Conservation (phyloP, 2,329 filamentous ascomycete genomes). For the Talaromyces sp. region DNA sequence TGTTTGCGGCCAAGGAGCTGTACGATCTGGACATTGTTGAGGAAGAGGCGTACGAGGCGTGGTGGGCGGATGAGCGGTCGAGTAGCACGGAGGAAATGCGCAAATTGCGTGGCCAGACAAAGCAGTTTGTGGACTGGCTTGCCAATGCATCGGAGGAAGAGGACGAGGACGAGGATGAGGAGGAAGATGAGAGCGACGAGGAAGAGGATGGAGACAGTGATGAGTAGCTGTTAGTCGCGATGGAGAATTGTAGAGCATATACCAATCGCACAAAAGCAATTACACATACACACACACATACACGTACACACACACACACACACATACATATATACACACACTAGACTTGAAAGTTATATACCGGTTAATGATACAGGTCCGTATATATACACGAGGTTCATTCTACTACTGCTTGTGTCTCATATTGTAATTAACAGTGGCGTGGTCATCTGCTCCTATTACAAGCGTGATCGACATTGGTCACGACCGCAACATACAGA, state of each 20-base stretch:
- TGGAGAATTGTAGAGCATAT: not conserved
- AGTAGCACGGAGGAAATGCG: conserved; percentile 62
- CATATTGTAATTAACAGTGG: not conserved
- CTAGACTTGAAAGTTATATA: no score
- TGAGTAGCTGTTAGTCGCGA: not conserved
- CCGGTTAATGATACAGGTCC: no score
- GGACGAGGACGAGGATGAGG: conserved; percentile 58
- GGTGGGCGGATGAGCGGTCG: conserved; percentile 76
- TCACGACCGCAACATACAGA: not conserved
- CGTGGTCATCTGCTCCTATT: not conserved
- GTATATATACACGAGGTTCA: no score
- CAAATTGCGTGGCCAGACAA: conserved; percentile 65
- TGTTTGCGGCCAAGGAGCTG: conserved; percentile 75
- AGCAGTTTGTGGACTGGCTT: conserved; percentile 76
- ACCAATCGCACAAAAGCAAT: no score
- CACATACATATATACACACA: no score
- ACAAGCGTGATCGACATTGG: not conserved
- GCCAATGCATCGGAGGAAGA: conserved; percentile 68
- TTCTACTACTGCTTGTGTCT: no score
- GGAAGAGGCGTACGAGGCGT: conserved; percentile 79
- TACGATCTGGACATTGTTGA: conserved; percentile 80
- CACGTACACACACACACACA: no score
- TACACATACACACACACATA: no score
- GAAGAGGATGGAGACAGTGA: not conserved
- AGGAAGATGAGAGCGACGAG: conserved; percentile 44